A percentile compares a stretch with the other conserved stretches of the same genome.
These are phyloP conservation scores for Panicum hallii DNA, from an alignment of 202 grass and related monocot species.

Conservation along the genomic window DNA sequence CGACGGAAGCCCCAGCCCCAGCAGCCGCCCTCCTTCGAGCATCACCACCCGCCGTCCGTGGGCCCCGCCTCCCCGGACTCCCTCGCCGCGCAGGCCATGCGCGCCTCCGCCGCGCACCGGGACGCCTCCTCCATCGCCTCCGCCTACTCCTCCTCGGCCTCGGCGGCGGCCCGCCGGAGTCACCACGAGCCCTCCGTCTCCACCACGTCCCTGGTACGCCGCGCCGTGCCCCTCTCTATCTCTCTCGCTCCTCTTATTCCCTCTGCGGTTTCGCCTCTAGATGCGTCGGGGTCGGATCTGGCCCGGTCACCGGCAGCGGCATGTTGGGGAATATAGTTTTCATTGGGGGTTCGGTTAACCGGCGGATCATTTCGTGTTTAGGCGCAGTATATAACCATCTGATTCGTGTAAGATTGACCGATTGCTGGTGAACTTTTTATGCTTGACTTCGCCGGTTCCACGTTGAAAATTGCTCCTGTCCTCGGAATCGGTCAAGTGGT, in stretches of 20 bases:
- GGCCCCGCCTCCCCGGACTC: constrained; percentile 57
- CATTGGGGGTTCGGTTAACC: neutral
- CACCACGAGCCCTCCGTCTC: constrained; percentile 55
- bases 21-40: constrained; percentile 34
- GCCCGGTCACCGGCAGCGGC: constrained; percentile 24
- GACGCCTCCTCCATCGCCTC: constrained; percentile 94
- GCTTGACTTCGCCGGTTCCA: constrained; percentile 6
- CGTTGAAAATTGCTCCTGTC: neutral
- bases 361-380: neutral
- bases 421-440: constrained; percentile 18
- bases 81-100: constrained; percentile 91
- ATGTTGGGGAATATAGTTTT: neutral
- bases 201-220: constrained; percentile 45
- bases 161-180: constrained; percentile 46
- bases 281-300: constrained; percentile 52
- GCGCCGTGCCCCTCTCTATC: neutral
- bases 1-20: constrained; percentile 49
- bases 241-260: neutral
- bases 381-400: neutral
- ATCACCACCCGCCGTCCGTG: constrained; percentile 44
- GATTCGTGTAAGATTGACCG: neutral
- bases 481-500: neutral
- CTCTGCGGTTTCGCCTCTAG: constrained; percentile 1
- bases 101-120: constrained; percentile 93
- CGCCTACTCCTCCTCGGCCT: constrained; percentile 66